A percentile compares a stretch with the other conserved stretches of the same genome.
phyloP scores from a whole-genome alignment of 495 filamentous ascomycete species.

The Cladorrhinum samala region DNA sequence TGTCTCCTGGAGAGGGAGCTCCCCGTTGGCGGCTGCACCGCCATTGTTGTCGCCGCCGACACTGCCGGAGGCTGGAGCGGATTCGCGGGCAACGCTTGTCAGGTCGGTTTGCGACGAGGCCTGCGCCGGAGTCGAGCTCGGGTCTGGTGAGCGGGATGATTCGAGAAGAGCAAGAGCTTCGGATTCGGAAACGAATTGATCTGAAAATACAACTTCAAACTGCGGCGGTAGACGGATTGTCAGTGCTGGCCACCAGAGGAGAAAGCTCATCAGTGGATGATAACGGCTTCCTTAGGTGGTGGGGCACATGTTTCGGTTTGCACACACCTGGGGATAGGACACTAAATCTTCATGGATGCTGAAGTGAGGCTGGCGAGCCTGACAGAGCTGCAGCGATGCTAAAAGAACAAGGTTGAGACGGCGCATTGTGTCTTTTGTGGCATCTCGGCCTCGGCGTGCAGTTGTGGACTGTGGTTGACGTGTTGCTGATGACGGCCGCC shows the following conservation, averaged over 20 bases:
- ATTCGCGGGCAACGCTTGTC: conserved; percentile 27
- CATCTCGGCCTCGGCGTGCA: conserved; percentile 28
- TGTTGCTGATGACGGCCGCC: too few relatives aligned
- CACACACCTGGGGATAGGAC: conserved; percentile 79
- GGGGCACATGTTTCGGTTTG: not conserved
- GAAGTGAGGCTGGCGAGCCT: conserved; percentile 41
- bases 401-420: conserved; percentile 37
- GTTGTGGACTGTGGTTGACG: not conserved
- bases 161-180: conserved; percentile 59
- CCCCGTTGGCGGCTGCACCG: conserved; percentile 10
- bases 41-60: conserved; percentile 6
- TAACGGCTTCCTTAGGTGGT: not conserved
- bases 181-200: conserved; percentile 63
- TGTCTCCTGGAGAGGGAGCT: conserved; percentile 34
- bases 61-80: conserved; percentile 20
- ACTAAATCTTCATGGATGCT: conserved; percentile 83
- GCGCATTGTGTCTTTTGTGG: conserved; percentile 44
- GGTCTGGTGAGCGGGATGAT: conserved; percentile 17
- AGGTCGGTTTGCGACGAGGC: conserved; percentile 33
- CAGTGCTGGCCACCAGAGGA: too few relatives aligned
- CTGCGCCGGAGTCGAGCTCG: conserved; percentile 24
- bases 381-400: conserved; percentile 33
- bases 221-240: too few relatives aligned
- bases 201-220: conserved; percentile 78
- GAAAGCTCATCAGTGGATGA: not conserved